A percentile compares a stretch with the other conserved stretches of the same genome.
Conservation (phyloP, 2,329 filamentous ascomycete genomes). For the Clonostachys solani region DNA sequence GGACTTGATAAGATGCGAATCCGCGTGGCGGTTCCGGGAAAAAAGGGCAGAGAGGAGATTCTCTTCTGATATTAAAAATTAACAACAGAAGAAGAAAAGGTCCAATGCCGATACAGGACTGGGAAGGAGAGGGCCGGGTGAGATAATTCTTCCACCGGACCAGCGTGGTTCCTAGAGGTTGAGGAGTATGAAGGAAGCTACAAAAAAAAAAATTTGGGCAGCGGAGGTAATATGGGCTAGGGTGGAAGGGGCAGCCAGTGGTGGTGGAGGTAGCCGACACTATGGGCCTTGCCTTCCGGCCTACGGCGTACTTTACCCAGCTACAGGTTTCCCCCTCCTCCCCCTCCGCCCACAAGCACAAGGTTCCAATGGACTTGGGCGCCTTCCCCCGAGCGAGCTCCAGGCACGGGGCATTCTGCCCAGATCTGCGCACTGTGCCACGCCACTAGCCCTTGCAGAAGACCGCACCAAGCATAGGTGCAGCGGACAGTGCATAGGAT, state of each 20-base stretch:
- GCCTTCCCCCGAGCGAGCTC: too few species aligned
- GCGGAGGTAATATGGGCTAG: conserved; percentile 23
- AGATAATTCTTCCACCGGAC: conserved; percentile 25
- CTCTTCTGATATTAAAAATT: conserved; percentile 15
- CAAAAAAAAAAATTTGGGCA: conserved; percentile 32
- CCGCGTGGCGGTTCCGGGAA: conserved; percentile 4
- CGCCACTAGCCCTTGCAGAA: too few species aligned
- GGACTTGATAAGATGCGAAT: conserved; percentile 5
- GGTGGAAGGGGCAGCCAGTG: conserved; percentile 13
- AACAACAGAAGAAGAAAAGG: conserved; percentile 20
- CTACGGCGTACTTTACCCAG: too few species aligned
- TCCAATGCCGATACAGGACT: conserved; percentile 18
- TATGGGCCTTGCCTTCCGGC: background rate
- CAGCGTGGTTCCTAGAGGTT: conserved; percentile 24
- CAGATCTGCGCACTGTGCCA: too few species aligned
- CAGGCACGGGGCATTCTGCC: too few species aligned
- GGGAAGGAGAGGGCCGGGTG: conserved; percentile 20
- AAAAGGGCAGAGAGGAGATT: conserved; percentile 15
- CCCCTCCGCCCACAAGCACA: too few species aligned
- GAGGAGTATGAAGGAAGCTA: conserved; percentile 28
- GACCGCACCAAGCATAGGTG: too few species aligned
- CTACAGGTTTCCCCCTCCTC: too few species aligned
- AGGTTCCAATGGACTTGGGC: too few species aligned
- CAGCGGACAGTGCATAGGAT: too few species aligned
- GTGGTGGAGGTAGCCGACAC: background rate